Evolutionary conservation across 129 eudicot genomes (phyloP), one percentile per base, ranked within the genome.

Genomic region (Flaveria bidentis): DNA sequence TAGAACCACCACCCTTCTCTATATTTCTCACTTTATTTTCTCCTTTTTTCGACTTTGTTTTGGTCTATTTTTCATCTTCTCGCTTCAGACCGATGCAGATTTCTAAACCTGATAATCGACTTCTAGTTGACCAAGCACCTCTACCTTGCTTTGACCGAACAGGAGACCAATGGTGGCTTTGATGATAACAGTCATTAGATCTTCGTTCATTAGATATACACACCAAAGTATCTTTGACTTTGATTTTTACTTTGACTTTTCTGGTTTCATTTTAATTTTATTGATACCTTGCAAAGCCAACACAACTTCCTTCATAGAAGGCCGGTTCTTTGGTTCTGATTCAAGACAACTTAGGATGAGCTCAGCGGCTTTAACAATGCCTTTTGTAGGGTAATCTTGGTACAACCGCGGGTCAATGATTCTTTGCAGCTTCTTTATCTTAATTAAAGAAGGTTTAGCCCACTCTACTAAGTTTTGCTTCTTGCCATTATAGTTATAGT

Each of bases 381-480:
- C 96, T 76, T 78, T 75, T 45, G 67, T 60, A 36, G 97, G 96
- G 80, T 88, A 91, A 22, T 68, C 67, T 17, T 73, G 83, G 57
- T 64, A 76, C 52, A 91, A 80, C 6, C 80, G 55, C 33, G 92
- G 92, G 67, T 91, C 97, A 70, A 91, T 85, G 13, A 91, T 56
- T 67, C 55, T 87, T 50, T 73, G 81, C 49, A 91, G 12, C 71
- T 73, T 87, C 72, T 72, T 82, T 61, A 42, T 85, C 14, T 85
- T 80, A n/a, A 69, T 72, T 18, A 91, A 78, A 15, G 55, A 75
- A 25, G 92, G 97, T 76, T 25, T 79, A 63, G 89, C 89, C 90
- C 90, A 91, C 1, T 91, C 95, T 23, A 91, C 89, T 47, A 91
- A 73, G 67, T 84, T 86, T 10, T 73, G 84, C 73, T 84, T 80